A percentile compares a stretch with the other conserved stretches of the same genome.
Evolutionary conservation across 2,329 filamentous ascomycete genomes (phyloP).

Genomic region (Aspergillaceae sp.): DNA sequence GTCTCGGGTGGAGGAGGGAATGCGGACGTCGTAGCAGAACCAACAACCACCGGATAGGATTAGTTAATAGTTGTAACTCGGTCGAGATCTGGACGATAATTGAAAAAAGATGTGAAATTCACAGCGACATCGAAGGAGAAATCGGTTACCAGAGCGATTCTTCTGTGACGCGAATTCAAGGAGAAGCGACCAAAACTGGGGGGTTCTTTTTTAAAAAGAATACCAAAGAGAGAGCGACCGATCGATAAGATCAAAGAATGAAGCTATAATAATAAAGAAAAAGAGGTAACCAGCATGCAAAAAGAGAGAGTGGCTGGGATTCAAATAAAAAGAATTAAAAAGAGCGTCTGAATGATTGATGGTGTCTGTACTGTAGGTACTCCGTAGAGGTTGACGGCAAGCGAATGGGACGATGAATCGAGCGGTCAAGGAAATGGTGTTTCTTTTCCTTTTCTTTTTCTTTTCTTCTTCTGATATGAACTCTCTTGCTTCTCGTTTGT

Average conservation of each 20-base stretch:
- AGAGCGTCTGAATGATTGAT: not conserved
- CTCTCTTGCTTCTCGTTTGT: not conserved
- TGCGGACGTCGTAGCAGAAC: too few species aligned
- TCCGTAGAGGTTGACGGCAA: slow-evolving; percentile 12
- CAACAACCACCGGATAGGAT: slow-evolving; percentile 5
- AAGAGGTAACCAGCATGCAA: slow-evolving; percentile 1
- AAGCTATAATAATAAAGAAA: not conserved
- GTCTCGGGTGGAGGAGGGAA: too few species aligned
- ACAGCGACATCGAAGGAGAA: slow-evolving; percentile 16
- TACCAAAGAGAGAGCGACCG: slow-evolving; percentile 3
- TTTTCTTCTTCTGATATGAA: not conserved
- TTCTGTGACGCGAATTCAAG: slow-evolving; percentile 3
- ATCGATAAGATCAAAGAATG: slow-evolving; percentile 3
- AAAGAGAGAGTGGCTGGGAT: too few species aligned
- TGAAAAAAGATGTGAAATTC: slow-evolving; percentile 4
- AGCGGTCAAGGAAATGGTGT: slow-evolving; percentile 7
- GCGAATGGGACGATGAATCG: slow-evolving; percentile 27
- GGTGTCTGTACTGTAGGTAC: not conserved
- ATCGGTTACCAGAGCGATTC: slow-evolving; percentile 11
- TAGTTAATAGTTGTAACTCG: not conserved
- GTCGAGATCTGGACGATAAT: not conserved
- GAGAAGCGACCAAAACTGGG: slow-evolving; percentile 3
- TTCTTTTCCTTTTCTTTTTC: not conserved
- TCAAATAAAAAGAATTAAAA: slow-evolving; percentile 1
- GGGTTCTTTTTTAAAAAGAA: slow-evolving; percentile 8